phyloP scores from a whole-genome alignment of 306 rosid genomes.

The Medicago arabica region DNA sequence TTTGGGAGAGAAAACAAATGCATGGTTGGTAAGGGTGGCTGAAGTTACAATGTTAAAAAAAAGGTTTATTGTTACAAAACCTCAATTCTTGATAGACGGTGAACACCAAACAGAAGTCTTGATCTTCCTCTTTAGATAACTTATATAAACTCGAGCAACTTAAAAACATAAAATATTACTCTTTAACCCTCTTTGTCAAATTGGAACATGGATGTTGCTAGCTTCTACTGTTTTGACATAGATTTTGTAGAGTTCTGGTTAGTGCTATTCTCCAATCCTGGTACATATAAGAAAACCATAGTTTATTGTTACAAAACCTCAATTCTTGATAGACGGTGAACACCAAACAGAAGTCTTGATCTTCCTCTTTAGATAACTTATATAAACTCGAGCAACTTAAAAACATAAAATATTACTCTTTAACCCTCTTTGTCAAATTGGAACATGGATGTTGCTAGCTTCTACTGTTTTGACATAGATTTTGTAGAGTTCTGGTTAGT shows the following conservation, averaged over 20 bases:
- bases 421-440: not conserved
- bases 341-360: constrained; percentile 7
- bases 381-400: not conserved
- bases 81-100: constrained; percentile 21
- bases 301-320: constrained; percentile 23
- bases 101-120: constrained; percentile 4
- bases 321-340: constrained; percentile 20
- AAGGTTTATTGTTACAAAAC: constrained; percentile 21
- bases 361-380: constrained; percentile 15
- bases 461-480: constrained; percentile 15
- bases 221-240: constrained; percentile 21
- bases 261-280: constrained; percentile 7
- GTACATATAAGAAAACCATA: not conserved
- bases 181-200: not conserved
- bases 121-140: constrained; percentile 21
- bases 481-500: constrained; percentile 9
- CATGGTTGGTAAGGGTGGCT: constrained; percentile 19
- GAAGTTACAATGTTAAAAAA: not conserved
- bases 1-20: not conserved
- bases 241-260: constrained; percentile 9
- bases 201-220: constrained; percentile 21
- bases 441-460: constrained; percentile 19
- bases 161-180: not conserved
- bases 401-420: constrained; percentile 3
- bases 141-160: not conserved